These are phyloP conservation scores for Malbranchea zuffiana DNA, from an alignment of 2,329 filamentous ascomycete species.

Conservation along the genomic window DNA sequence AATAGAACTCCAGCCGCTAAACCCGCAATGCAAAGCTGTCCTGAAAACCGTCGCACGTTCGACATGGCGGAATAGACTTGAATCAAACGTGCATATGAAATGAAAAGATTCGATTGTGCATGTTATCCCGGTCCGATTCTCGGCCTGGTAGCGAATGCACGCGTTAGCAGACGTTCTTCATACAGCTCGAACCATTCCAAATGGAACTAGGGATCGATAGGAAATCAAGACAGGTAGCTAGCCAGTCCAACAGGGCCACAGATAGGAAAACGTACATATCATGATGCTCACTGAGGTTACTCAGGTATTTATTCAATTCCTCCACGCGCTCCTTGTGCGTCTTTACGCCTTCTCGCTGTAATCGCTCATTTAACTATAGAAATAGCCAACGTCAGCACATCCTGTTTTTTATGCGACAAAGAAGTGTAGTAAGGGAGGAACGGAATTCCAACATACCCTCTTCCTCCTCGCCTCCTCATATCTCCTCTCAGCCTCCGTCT, in stretches of 20 bases:
- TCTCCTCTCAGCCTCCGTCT: slow-evolving; percentile 74
- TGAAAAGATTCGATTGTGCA: too few species aligned
- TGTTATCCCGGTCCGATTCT: slow-evolving; percentile 25
- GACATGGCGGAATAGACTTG: too few species aligned
- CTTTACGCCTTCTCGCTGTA: slow-evolving; percentile 78
- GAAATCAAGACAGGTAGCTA: slow-evolving; percentile 1
- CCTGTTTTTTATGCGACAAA: too few species aligned
- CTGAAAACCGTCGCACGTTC: too few species aligned
- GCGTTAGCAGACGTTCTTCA: slow-evolving; percentile 13
- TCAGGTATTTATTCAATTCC: slow-evolving; percentile 87
- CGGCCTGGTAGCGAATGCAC: slow-evolving; percentile 20
- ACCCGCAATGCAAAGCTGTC: too few species aligned
- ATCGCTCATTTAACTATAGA: slow-evolving; percentile 62
- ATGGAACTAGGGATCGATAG: too few species aligned
- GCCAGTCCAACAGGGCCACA: too few species aligned
- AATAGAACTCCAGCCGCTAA: too few species aligned
- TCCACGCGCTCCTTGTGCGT: slow-evolving; percentile 96
- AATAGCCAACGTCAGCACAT: slow-evolving; percentile 12
- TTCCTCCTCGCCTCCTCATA: slow-evolving; percentile 74
- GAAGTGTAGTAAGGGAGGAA: slow-evolving; percentile 6
- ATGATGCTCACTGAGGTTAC: slow-evolving; percentile 87
- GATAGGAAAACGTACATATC: slow-evolving; percentile 61
- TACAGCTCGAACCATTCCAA: background rate
- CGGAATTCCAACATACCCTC: slow-evolving; percentile 57
- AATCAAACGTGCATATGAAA: too few species aligned